A percentile compares a stretch with the other conserved stretches of the same genome.
Evolutionary conservation across 2,329 filamentous ascomycete species (phyloP).

Genomic region (Periconia sp.): DNA sequence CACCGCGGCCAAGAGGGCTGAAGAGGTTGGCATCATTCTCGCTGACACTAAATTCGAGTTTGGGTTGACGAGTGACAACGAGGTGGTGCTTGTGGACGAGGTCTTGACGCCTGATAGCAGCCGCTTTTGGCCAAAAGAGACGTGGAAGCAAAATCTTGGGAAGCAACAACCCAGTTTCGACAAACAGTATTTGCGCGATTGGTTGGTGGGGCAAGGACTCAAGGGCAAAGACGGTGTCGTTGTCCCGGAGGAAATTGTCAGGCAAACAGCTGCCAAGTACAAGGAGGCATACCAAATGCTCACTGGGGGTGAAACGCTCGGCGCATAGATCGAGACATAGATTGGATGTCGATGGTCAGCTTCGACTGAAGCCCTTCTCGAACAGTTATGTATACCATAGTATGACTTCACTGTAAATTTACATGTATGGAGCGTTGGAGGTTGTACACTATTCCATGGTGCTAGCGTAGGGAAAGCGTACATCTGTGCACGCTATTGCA

Average conservation of each 20-base stretch:
- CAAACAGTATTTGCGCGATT: slow-evolving; percentile 76
- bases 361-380: too few relatives aligned
- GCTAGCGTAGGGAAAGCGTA: neutral
- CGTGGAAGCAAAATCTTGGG: slow-evolving; percentile 66
- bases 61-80: slow-evolving; percentile 61
- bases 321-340: neutral
- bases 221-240: slow-evolving; percentile 73
- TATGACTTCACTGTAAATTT: neutral
- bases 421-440: neutral
- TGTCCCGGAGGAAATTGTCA: slow-evolving; percentile 71
- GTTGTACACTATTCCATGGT: neutral
- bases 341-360: neutral
- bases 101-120: slow-evolving; percentile 76
- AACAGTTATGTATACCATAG: too few relatives aligned
- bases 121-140: slow-evolving; percentile 79
- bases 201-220: slow-evolving; percentile 71
- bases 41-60: slow-evolving; percentile 81
- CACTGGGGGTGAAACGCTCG: slow-evolving; percentile 50
- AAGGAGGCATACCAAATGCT: slow-evolving; percentile 72
- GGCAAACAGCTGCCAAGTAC: slow-evolving; percentile 72
- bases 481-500: neutral
- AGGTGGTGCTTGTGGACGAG: slow-evolving; percentile 79
- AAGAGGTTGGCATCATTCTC: slow-evolving; percentile 70
- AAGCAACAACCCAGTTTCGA: slow-evolving; percentile 81
- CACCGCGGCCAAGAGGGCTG: slow-evolving; percentile 65